These are phyloP conservation scores for Verticillium alfalfae DNA, from an alignment of 2,329 filamentous ascomycete genomes.

Conservation along the genomic window DNA sequence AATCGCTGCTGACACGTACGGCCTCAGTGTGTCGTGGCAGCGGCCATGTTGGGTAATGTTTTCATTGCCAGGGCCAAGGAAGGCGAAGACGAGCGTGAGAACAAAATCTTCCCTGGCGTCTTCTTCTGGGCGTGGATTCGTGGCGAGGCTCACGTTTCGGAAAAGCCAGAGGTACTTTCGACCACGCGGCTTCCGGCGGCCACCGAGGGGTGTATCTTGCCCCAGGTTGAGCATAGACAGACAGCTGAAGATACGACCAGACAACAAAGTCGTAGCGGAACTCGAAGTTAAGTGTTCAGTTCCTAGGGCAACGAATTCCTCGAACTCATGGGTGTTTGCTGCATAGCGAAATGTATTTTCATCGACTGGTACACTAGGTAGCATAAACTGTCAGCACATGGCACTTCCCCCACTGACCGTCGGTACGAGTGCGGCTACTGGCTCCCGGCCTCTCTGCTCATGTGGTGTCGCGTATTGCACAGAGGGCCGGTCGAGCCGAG, in stretches of 20 bases:
- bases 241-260: neutral
- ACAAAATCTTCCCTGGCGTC: conserved; percentile 20
- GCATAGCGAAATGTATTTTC: too few species aligned
- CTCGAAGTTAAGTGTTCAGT: too few species aligned
- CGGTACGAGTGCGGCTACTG: neutral
- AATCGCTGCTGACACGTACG: neutral
- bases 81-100: conserved; percentile 16
- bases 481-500: neutral
- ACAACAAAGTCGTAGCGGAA: neutral
- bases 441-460: neutral
- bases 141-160: neutral
- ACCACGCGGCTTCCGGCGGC: neutral
- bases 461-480: neutral
- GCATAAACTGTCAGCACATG: neutral
- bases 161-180: neutral
- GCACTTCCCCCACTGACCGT: too few species aligned
- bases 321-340: too few species aligned
- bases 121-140: conserved; percentile 20
- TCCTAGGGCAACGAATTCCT: too few species aligned
- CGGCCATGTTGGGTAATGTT: conserved; percentile 25
- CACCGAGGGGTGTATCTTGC: neutral
- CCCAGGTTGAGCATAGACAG: neutral
- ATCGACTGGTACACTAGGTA: neutral
- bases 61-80: conserved; percentile 19
- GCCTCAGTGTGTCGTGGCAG: conserved; percentile 17